Evolutionary conservation across 2,329 filamentous ascomycete species (phyloP), one percentile per base, ranked within the genome.

Genomic region (Hypoxylon sp.): DNA sequence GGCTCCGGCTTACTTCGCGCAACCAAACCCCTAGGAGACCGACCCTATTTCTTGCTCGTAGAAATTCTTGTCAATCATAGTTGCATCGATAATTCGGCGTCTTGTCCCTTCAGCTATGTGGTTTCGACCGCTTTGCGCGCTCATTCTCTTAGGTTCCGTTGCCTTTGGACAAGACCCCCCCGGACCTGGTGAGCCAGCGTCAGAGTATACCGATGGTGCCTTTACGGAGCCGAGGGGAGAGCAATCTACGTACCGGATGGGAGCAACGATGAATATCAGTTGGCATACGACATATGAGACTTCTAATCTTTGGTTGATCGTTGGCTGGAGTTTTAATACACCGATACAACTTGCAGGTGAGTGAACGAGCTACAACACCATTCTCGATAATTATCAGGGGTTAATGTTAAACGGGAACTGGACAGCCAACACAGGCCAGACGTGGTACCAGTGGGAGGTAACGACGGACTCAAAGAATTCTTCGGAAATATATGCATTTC

Each of bases 401-500:
- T 20, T 20, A 20, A 27, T 50, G 7, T 46, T 50, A 44, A 64
- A 31, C n/a, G 13, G 33, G 11, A 27, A 49, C 48, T n/a, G 13
- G 6, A 66, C 66, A 75, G 74, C 67, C 33, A 74, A 74, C 44
- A 13, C 70, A 33, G 72, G 66, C 6, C 70, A 73, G 51, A 68
- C 20, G 1, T 76, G 72, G 72, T 72, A 71, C 22, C 64, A 72
- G 31, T 76, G 73, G 74, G 42, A 69, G 1, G 73, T 76, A 1
- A 27, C 61, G 3, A 72, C 74, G n/a, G 68, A 71, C 42, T 76
- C 73, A 14, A 74, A 60, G 1, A 75, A 76, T 42, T 64, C 64
- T 10, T 71, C 74, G 4, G 67, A 74, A 25, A 68, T 75, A 59
- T 76, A 76, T 63, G 59, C 66, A 7, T 76, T 76, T 35, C 72